A percentile compares a stretch with the other conserved stretches of the same genome.
Evolutionary conservation across 768 basidiomycete species (phyloP).

Genomic region (Boletus pseudopeckii): DNA sequence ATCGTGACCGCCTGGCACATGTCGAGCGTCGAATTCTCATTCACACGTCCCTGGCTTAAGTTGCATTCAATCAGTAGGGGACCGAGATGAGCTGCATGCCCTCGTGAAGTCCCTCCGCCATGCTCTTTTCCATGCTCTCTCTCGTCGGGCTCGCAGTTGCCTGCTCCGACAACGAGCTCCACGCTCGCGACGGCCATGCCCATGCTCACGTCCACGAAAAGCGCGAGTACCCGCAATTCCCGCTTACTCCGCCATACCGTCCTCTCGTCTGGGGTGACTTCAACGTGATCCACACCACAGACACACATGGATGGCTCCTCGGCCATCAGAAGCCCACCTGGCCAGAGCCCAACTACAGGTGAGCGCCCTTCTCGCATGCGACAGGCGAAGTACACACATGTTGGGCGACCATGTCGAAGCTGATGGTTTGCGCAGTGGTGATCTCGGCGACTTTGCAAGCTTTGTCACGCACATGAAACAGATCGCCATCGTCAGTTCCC

Average conservation of each 20-base stretch:
- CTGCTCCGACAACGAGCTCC: constrained; percentile 16
- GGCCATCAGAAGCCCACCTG: constrained; percentile 75
- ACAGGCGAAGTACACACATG: too few relatives aligned
- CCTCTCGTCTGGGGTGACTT: constrained; percentile 85
- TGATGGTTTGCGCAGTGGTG: constrained; percentile 36
- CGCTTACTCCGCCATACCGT: constrained; percentile 55
- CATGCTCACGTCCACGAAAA: constrained; percentile 34
- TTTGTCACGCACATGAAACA: constrained; percentile 82
- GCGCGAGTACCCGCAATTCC: constrained; percentile 39
- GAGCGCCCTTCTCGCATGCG: constrained; percentile 8
- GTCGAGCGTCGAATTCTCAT: background rate
- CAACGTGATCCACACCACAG: constrained; percentile 85
- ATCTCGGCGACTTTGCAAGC: constrained; percentile 82
- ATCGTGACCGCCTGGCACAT: background rate
- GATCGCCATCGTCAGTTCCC: constrained; percentile 50
- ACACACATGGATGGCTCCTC: constrained; percentile 78
- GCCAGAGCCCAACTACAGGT: constrained; percentile 77
- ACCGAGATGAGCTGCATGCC: background rate
- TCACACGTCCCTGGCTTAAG: background rate
- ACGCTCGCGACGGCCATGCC: constrained; percentile 29
- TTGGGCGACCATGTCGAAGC: background rate
- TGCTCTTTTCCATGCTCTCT: constrained; percentile 17
- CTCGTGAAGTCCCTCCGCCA: background rate
- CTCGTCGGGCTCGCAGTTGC: constrained; percentile 21
- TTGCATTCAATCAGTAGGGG: background rate